These are phyloP conservation scores for Pterula multifida DNA, from an alignment of 1,284 basidiomycete species.

Conservation along the genomic window DNA sequence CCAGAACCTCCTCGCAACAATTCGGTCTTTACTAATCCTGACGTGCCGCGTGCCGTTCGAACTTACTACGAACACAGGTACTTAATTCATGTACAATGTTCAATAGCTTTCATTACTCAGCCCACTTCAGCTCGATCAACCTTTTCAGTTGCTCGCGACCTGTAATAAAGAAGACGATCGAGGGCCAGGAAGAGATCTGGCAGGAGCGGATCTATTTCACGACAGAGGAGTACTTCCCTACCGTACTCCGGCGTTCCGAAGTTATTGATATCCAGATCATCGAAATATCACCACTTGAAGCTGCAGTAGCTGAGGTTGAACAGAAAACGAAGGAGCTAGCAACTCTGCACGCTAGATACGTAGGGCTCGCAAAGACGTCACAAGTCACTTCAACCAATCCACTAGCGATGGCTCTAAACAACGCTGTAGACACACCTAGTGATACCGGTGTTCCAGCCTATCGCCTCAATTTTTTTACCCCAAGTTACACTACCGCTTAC, in stretches of 20 bases:
- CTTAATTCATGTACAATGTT: constrained; percentile 11
- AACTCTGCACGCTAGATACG: constrained; percentile 60
- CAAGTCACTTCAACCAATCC: constrained; percentile 71
- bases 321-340: constrained; percentile 67
- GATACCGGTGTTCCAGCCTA: constrained; percentile 73
- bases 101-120: constrained; percentile 3
- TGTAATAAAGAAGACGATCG: constrained; percentile 45
- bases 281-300: constrained; percentile 82
- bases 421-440: constrained; percentile 74
- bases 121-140: constrained; percentile 53
- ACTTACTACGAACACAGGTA: constrained; percentile 85
- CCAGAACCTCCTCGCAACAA: constrained; percentile 77
- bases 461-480: constrained; percentile 65
- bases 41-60: constrained; percentile 71
- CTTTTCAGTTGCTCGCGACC: constrained; percentile 73
- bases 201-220: constrained; percentile 80
- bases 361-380: constrained; percentile 63
- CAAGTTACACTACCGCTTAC: constrained; percentile 57
- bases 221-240: constrained; percentile 87
- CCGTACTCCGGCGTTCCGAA: constrained; percentile 84
- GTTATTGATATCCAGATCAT: constrained; percentile 65
- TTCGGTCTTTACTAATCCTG: constrained; percentile 78
- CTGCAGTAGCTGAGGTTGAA: constrained; percentile 73
- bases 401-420: constrained; percentile 81
- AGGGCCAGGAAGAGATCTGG: constrained; percentile 72